Conservation (phyloP, 2,329 filamentous ascomycete genomes). For the Stemphylium beticola region DNA sequence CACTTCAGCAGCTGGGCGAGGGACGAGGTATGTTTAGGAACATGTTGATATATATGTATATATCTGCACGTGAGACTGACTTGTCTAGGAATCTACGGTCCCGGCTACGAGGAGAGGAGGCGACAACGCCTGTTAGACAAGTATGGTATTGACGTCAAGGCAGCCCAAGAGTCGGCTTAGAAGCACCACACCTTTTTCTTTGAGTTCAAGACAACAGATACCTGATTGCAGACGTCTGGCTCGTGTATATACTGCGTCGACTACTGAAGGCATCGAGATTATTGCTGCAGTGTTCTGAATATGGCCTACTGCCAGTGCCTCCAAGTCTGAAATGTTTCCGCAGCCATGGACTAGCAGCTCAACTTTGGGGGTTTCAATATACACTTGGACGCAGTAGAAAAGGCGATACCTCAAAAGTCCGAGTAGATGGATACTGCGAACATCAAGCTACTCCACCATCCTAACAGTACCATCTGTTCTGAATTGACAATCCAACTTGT, state of each 20-base stretch:
- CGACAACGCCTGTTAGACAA: constrained; percentile 81
- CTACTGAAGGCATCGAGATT: constrained; percentile 5
- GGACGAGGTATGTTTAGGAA: constrained; percentile 71
- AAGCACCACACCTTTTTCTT: constrained; percentile 26
- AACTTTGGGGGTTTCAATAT: too few relatives aligned
- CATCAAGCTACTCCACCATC: too few relatives aligned
- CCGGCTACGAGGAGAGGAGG: constrained; percentile 85
- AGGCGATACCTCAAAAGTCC: too few relatives aligned
- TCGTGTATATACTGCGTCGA: constrained; percentile 27
- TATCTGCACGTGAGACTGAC: constrained; percentile 24
- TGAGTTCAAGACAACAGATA: constrained; percentile 26
- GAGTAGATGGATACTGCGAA: too few relatives aligned
- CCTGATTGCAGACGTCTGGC: constrained; percentile 14
- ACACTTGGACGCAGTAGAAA: too few relatives aligned
- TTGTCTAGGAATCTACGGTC: constrained; percentile 73
- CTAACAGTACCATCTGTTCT: too few relatives aligned
- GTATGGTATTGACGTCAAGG: constrained; percentile 80
- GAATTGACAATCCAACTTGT: too few relatives aligned
- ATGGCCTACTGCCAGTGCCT: too few relatives aligned
- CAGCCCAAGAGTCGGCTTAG: constrained; percentile 32
- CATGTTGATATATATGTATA: background rate
- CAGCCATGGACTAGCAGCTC: too few relatives aligned
- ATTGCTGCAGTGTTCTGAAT: background rate
- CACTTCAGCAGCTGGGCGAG: constrained; percentile 80
- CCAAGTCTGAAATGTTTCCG: too few relatives aligned